Conservation (phyloP, 345 rosid genomes). For the Eucalyptus regnans region DNA sequence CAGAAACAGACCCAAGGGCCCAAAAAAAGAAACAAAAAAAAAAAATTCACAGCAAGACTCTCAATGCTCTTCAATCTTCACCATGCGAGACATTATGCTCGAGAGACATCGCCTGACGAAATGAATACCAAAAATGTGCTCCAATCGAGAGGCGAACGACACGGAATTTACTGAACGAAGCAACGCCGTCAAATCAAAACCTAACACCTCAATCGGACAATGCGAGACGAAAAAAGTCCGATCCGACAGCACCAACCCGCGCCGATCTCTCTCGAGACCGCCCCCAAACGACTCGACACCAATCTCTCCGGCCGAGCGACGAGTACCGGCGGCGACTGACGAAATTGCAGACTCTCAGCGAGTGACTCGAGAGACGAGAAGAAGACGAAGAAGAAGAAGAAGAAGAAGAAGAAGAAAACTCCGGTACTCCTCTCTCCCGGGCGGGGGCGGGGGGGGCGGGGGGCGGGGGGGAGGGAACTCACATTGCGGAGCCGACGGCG, state of each 20-base stretch:
- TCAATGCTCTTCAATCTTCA: neutral
- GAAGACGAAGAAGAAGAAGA: too few relatives aligned
- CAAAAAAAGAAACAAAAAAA: neutral
- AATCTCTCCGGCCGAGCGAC: neutral
- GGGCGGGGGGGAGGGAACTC: neutral
- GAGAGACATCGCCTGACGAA: neutral
- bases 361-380: neutral
- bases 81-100: neutral
- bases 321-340: neutral
- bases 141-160: neutral
- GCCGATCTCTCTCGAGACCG: neutral
- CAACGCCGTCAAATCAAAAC: neutral
- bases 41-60: neutral
- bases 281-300: neutral
- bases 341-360: neutral
- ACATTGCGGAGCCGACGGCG: neutral
- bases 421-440: neutral
- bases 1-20: neutral
- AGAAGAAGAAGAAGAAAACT: neutral
- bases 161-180: neutral
- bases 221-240: neutral
- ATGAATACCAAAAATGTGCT: neutral
- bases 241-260: neutral
- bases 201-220: neutral
- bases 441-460: neutral